Evolutionary conservation across 2,329 filamentous ascomycete species (phyloP), one percentile per base, ranked within the genome.

Genomic region (Trichoderma pleuroti): DNA sequence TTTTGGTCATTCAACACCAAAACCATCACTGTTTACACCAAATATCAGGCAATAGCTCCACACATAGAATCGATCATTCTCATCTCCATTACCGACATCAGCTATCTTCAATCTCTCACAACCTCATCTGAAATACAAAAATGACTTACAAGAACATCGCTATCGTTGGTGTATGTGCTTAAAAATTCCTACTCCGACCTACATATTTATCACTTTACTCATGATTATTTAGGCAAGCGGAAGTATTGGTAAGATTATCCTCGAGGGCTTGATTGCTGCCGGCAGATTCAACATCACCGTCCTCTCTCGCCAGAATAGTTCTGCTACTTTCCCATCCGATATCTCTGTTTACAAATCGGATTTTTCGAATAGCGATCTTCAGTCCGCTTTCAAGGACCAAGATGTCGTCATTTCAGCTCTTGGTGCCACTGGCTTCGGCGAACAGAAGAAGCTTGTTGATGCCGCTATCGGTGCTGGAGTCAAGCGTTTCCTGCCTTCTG

Each of bases 401-500:
- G 71, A 74, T 52, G 72, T 21, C 11, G 62, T 74, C n/a, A 71
- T 89, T 32, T 84, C 82, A 16, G 79, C 83, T 1, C 79, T 87
- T 21, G 82, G 81, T 18, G 75, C 85, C 8, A 54, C 72, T 10
- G 70, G 69, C 14, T 63, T 74, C 5, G 85, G 87, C 70, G 78
- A 80, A 21, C 86, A 88, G 73, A 78, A 80, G 36, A 80, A 80
- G 34, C 77, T 88, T 72, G 83, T 88, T 54, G 84, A 88, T 66
- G 86, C 86, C 1, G 83, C 85, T 26, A 80, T 86, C 28, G 80
- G 80, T 8, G 86, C 86, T 8, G 85, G 86, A 9, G 86, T 89
- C 7, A 82, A 85, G 73, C 81, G 85, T 26, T 86, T 88, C 77
- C 78, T 88, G 28, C 86, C 86, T 5, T 84, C 84, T 5, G 86